phyloP scores from a whole-genome alignment of 2,329 filamentous ascomycete species.

The Camillea tinctor region DNA sequence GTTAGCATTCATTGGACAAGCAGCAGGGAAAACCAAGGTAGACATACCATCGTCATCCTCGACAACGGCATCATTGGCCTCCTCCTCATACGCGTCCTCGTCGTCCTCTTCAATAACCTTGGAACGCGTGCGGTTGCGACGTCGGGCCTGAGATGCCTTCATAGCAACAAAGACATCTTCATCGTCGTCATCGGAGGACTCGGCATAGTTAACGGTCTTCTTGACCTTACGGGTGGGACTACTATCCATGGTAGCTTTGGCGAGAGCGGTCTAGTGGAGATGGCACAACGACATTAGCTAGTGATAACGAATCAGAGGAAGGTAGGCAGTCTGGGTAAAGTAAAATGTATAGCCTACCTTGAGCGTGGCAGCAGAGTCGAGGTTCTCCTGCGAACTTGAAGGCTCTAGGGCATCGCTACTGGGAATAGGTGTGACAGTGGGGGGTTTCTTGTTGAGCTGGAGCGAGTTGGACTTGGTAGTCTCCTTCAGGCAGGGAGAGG shows the following conservation, averaged over 20 bases:
- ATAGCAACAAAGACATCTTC: slow-evolving; percentile 63
- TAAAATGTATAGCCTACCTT: too few species aligned
- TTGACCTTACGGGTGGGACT: slow-evolving; percentile 75
- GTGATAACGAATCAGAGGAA: slow-evolving; percentile 35
- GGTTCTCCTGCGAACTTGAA: slow-evolving; percentile 67
- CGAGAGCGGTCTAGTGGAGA: slow-evolving; percentile 41
- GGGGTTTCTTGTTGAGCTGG: slow-evolving; percentile 38
- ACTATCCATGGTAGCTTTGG: slow-evolving; percentile 48
- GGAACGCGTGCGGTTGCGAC: slow-evolving; percentile 50
- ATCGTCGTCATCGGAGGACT: slow-evolving; percentile 79
- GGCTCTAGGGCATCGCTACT: slow-evolving; percentile 75
- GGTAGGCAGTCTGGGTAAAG: slow-evolving; percentile 51
- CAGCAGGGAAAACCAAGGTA: slow-evolving; percentile 1
- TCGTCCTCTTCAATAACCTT: slow-evolving; percentile 64
- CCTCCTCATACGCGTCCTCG: slow-evolving; percentile 63
- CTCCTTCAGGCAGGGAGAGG: slow-evolving; percentile 43
- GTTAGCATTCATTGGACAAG: neutral
- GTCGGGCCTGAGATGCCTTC: slow-evolving; percentile 39
- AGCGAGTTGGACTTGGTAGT: slow-evolving; percentile 47
- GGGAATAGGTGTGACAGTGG: slow-evolving; percentile 67
- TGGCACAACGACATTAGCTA: slow-evolving; percentile 37
- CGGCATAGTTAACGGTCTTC: slow-evolving; percentile 73
- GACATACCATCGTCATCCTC: slow-evolving; percentile 61
- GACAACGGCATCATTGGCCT: slow-evolving; percentile 57
- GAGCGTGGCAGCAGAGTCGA: slow-evolving; percentile 41